Evolutionary conservation across 371 early-diverging fungal species (phyloP).

Genomic region (Mortierella sp.): DNA sequence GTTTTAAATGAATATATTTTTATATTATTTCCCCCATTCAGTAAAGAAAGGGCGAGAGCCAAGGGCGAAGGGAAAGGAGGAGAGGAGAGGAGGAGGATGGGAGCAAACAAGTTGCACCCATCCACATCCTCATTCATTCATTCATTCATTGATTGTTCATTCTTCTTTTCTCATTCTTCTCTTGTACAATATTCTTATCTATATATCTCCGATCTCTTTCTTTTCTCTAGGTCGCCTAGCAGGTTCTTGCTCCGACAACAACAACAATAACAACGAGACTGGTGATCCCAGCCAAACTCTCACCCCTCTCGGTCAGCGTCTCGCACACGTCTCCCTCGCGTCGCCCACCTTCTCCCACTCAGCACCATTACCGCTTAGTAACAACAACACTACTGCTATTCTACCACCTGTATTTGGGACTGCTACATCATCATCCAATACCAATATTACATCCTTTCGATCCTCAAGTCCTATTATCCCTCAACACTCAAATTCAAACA

Average conservation of each 20-base stretch:
- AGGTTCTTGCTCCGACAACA: no score
- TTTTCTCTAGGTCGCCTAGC: no score
- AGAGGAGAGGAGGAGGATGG: no score
- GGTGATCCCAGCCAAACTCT: background rate
- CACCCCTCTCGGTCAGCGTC: background rate
- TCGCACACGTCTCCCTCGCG: background rate
- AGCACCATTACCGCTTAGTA: background rate
- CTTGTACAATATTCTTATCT: no score
- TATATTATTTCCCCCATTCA: background rate
- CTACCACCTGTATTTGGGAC: no score
- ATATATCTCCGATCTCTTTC: no score
- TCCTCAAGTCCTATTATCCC: background rate
- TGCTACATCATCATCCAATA: no score
- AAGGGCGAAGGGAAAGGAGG: no score
- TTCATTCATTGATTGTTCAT: background rate
- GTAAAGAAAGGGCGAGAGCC: no score
- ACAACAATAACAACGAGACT: background rate
- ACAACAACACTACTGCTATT: no score
- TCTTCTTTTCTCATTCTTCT: background rate
- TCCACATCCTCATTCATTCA: background rate
- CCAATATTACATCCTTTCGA: background rate
- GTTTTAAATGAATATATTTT: background rate
- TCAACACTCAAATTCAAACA: conserved; percentile 11
- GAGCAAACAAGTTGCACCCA: no score
- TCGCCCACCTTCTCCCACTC: background rate